phyloP scores from a whole-genome alignment of 306 rosid species.

The Trifolium pratense region DNA sequence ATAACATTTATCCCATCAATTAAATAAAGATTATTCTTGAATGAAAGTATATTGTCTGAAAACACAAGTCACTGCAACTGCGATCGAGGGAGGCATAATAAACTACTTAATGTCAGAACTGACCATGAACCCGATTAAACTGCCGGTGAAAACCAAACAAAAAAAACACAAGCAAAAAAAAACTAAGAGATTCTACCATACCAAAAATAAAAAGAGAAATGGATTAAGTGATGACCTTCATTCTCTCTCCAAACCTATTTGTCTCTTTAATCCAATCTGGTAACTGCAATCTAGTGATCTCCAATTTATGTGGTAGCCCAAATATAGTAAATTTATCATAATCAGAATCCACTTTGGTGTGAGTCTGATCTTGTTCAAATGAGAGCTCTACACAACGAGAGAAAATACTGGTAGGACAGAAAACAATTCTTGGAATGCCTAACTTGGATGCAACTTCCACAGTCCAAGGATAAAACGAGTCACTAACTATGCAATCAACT shows the following conservation, averaged over 20 bases:
- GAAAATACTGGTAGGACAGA: slow-evolving; percentile 11
- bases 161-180: too few species aligned
- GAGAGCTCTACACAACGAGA: slow-evolving; percentile 9
- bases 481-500: slow-evolving; percentile 46
- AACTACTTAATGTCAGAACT: too few species aligned
- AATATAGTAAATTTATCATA: background rate
- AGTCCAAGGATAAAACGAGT: slow-evolving; percentile 37
- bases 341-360: background rate
- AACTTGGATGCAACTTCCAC: slow-evolving; percentile 27
- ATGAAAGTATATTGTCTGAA: too few species aligned
- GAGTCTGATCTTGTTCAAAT: background rate
- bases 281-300: slow-evolving; percentile 30
- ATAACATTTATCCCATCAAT: too few species aligned
- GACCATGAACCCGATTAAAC: too few species aligned
- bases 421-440: slow-evolving; percentile 36
- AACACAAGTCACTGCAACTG: too few species aligned
- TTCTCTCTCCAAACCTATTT: background rate
- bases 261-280: slow-evolving; percentile 21
- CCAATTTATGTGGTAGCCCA: slow-evolving; percentile 34
- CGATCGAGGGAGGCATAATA: too few species aligned
- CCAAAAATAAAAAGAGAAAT: too few species aligned
- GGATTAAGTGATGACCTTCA: background rate
- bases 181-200: too few species aligned
- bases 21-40: too few species aligned
- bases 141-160: too few species aligned